phyloP scores from a whole-genome alignment of 306 rosid species.

The Cyamopsis tetragonoloba region DNA sequence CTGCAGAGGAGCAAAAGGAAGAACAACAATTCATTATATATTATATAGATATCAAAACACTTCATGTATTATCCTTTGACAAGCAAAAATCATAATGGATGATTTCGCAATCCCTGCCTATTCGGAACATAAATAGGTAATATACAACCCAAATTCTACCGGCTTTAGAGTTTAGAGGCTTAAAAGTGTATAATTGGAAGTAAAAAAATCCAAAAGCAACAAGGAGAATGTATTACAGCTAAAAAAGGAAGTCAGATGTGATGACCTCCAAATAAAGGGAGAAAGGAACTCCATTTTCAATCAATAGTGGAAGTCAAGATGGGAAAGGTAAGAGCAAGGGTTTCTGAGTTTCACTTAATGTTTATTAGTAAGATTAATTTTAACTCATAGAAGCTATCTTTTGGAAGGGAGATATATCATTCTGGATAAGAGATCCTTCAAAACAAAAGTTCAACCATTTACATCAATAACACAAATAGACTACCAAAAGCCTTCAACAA shows the following conservation, averaged over 20 bases:
- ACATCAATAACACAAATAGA: background rate
- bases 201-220: background rate
- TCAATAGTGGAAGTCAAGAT: background rate
- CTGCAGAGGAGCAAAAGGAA: conserved; percentile 47
- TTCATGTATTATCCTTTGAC: background rate
- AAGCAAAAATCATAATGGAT: background rate
- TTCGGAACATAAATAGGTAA: background rate
- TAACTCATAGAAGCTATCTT: background rate
- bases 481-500: background rate
- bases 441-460: too few relatives aligned
- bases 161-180: background rate
- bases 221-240: background rate
- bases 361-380: conserved; percentile 9
- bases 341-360: too few relatives aligned
- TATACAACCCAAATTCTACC: background rate
- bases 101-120: background rate
- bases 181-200: background rate
- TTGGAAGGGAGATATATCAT: background rate
- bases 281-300: conserved; percentile 3
- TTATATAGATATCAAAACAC: conserved; percentile 15
- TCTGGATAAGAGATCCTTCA: conserved; percentile 4
- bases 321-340: conserved; percentile 8
- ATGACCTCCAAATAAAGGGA: background rate
- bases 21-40: background rate
- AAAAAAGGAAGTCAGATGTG: background rate